Base-by-base conservation (phyloP, 2,329 filamentous ascomycete genomes). In the Aspergillus sp. region DNA sequence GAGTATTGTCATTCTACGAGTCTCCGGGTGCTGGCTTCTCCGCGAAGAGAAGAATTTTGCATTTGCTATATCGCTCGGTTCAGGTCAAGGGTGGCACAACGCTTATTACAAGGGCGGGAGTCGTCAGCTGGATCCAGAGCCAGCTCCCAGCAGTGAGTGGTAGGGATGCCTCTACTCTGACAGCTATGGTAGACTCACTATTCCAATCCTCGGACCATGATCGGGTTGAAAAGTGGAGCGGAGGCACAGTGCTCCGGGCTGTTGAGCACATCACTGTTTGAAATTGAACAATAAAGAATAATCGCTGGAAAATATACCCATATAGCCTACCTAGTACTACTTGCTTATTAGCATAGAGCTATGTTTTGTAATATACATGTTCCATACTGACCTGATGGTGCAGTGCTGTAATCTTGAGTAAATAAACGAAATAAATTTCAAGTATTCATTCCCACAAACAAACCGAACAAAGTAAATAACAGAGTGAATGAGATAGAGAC, bases 21-120 rank as follows among this genome's bases (percentile, higher is more conserved):
- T 90, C 89, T 44, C 84, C 88, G 0, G 87, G 86, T 54, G 80
- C 90, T 59, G 80, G 83, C 3, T 73, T 79, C 17, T 78, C 81
- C 15, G 77, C 88, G 15, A 85, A 86, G 58, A 85, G 83, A 53
- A 85, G 87, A 69, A 81, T 95, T 20, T 64, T 86, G 12, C 78
- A 81, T 59, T 63, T 87, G 13, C 59, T 96, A 15, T 88, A 87
- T 66, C 82, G 88, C 41, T 86, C 87, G 3, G 86, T 86, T 0
- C 82, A 81, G 46, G 83, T 93, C 33, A 83, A 86, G 1, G 91
- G 90, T 1, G 91, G 89, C 72, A 90, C 87, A 4, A 93, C 89
- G n/a, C 79, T 96, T 46, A 82, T 91, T 39, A 96, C 91, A 1
- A 81, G 92, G 56, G 87, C 88, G 44, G 90, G 89, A 15, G 78